phyloP scores from a whole-genome alignment of 2,329 filamentous ascomycete species.

The Acrocalymma vagum region DNA sequence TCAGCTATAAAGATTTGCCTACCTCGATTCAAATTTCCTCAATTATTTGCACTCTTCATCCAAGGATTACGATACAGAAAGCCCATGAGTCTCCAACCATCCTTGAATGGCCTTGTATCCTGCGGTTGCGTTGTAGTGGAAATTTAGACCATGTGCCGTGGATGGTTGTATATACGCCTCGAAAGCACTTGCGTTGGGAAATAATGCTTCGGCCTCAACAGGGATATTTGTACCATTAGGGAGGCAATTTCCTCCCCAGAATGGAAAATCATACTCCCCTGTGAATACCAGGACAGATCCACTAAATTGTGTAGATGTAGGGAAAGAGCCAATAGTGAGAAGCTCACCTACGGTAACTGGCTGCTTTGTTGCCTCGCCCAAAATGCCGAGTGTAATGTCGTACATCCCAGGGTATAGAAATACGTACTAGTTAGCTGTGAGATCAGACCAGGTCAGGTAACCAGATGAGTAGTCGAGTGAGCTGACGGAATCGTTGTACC shows the following conservation, averaged over 20 bases:
- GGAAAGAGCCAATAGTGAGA: slow-evolving; percentile 60
- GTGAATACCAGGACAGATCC: slow-evolving; percentile 69
- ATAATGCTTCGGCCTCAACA: slow-evolving; percentile 50
- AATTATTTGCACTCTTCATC: background rate
- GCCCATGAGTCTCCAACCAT: slow-evolving; percentile 41
- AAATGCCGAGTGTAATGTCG: slow-evolving; percentile 61
- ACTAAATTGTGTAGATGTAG: slow-evolving; percentile 49
- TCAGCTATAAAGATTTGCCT: no score
- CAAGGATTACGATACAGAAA: slow-evolving; percentile 18
- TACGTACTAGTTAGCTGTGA: slow-evolving; percentile 60
- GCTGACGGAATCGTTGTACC: slow-evolving; percentile 34
- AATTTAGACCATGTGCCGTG: slow-evolving; percentile 58
- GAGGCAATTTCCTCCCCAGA: slow-evolving; percentile 69
- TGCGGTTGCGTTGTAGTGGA: slow-evolving; percentile 52
- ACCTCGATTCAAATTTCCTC: no score
- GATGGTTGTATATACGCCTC: slow-evolving; percentile 63
- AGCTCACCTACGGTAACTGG: slow-evolving; percentile 68
- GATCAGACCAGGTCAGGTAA: slow-evolving; percentile 61
- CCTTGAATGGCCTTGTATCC: slow-evolving; percentile 49
- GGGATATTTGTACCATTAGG: slow-evolving; percentile 57
- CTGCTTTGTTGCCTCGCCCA: slow-evolving; percentile 59
- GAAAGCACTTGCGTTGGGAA: slow-evolving; percentile 59
- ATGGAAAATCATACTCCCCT: slow-evolving; percentile 61
- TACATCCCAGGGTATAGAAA: slow-evolving; percentile 61
- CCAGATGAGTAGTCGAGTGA: slow-evolving; percentile 52